These are phyloP conservation scores for Schizosaccharomyces osmophilus DNA, from an alignment of 805 yeast genomes.

Conservation along the genomic window DNA sequence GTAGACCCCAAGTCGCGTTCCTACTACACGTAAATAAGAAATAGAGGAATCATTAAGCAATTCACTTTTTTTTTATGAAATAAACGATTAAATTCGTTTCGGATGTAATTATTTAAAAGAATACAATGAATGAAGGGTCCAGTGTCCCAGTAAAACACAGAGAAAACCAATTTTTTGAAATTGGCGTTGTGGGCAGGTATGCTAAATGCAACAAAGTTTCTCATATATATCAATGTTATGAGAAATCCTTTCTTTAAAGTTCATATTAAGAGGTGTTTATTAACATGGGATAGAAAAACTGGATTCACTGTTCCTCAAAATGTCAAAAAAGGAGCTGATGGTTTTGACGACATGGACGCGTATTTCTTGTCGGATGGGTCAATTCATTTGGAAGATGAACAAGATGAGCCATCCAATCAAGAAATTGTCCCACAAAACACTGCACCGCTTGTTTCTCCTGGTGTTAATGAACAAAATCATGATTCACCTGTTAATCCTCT, in stretches of 20 bases:
- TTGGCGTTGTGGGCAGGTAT: not conserved
- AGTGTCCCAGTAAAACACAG: not conserved
- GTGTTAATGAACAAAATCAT: not conserved
- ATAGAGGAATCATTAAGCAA: not conserved
- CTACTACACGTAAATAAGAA: not conserved
- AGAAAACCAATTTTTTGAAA: not conserved
- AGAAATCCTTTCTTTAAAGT: not conserved
- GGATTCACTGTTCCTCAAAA: not conserved
- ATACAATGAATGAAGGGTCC: not conserved
- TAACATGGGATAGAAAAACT: not conserved
- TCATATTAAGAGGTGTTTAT: not conserved
- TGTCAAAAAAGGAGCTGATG: not conserved
- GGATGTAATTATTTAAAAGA: not conserved
- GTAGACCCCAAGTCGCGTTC: not conserved
- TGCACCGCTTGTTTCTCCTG: not conserved
- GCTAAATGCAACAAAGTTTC: too few species aligned
- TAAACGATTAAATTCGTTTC: not conserved
- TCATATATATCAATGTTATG: too few species aligned
- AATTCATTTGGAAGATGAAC: not conserved
- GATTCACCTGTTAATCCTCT: not conserved
- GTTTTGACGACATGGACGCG: not conserved
- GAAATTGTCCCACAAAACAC: not conserved
- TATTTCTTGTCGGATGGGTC: not conserved
- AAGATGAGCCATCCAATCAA: not conserved
- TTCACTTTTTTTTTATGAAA: not conserved